These are phyloP conservation scores for Phytophthora idaei DNA, from an alignment of 352 stramenopile genomes.

Conservation along the genomic window DNA sequence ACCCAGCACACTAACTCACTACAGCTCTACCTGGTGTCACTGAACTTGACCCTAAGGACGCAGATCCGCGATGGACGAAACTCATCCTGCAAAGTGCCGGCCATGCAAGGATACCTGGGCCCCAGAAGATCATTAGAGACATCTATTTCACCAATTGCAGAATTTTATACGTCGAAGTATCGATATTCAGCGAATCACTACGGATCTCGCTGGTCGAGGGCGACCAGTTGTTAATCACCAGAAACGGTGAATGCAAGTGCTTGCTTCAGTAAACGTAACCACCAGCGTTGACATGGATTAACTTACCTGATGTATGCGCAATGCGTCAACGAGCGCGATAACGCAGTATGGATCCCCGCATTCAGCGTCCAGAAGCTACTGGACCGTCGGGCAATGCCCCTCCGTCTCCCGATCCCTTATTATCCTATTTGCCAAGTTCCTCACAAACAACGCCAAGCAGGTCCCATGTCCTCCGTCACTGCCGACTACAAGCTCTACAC, in stretches of 20 bases:
- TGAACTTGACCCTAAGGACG: too few relatives aligned
- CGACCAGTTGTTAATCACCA: background rate
- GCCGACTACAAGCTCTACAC: conserved; percentile 24
- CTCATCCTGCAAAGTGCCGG: too few relatives aligned
- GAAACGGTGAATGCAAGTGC: too few relatives aligned
- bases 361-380: background rate
- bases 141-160: too few relatives aligned
- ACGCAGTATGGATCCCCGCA: background rate
- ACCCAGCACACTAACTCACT: too few relatives aligned
- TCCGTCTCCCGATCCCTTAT: background rate
- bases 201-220: conserved; percentile 2
- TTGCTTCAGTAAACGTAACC: background rate
- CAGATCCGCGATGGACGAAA: too few relatives aligned
- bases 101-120: too few relatives aligned
- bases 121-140: too few relatives aligned
- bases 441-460: background rate
- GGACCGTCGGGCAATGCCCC: too few relatives aligned
- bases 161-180: too few relatives aligned
- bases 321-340: conserved; percentile 17
- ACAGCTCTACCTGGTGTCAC: too few relatives aligned
- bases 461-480: conserved; percentile 9
- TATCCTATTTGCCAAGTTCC: conserved; percentile 14
- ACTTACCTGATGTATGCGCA: background rate
- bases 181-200: conserved; percentile 3
- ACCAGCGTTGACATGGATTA: background rate